Conservation (phyloP, 2,329 filamentous ascomycete genomes). For the Aspergillus neoniger region DNA sequence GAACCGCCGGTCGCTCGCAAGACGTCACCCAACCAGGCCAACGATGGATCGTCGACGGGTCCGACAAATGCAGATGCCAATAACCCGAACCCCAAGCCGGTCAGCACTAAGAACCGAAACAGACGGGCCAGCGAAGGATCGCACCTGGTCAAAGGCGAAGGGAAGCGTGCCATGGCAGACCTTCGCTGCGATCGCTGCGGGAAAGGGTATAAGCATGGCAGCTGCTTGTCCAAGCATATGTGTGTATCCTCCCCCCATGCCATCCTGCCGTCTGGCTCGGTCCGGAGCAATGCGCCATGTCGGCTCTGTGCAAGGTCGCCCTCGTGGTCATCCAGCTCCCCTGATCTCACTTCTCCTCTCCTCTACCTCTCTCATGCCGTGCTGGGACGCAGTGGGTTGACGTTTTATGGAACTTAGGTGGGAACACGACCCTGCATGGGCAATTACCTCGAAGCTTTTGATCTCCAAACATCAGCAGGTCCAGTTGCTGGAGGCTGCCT, state of each 20-base stretch:
- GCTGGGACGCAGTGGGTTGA: slow-evolving; percentile 41
- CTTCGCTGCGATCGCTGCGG: slow-evolving; percentile 97
- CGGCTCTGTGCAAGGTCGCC: slow-evolving; percentile 42
- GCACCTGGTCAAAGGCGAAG: slow-evolving; percentile 75
- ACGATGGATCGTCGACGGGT: slow-evolving; percentile 21
- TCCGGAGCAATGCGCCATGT: slow-evolving; percentile 44
- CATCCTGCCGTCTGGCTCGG: slow-evolving; percentile 45
- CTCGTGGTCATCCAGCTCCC: slow-evolving; percentile 38
- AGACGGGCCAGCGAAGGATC: slow-evolving; percentile 82
- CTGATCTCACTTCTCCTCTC: slow-evolving; percentile 30
- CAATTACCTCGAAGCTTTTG: slow-evolving; percentile 91
- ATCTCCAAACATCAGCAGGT: slow-evolving; percentile 99
- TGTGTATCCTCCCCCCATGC: slow-evolving; percentile 71
- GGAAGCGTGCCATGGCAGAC: slow-evolving; percentile 77
- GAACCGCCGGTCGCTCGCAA: slow-evolving; percentile 40
- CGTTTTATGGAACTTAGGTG: slow-evolving; percentile 66
- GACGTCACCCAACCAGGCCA: slow-evolving; percentile 37
- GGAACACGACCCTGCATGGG: slow-evolving; percentile 99
- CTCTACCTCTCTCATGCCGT: slow-evolving; percentile 25
- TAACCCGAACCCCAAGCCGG: slow-evolving; percentile 50
- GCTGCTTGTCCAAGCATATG: slow-evolving; percentile 99
- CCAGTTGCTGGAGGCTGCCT: slow-evolving; percentile 92
- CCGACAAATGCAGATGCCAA: slow-evolving; percentile 47
- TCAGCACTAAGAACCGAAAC: slow-evolving; percentile 56
- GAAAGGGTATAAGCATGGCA: slow-evolving; percentile 99